Percentiles rank a stretch among this genome's conserved stretches.
These are phyloP conservation scores for Petunia axillaris DNA, from an alignment of 257 asterid species.

Conservation along the genomic window DNA sequence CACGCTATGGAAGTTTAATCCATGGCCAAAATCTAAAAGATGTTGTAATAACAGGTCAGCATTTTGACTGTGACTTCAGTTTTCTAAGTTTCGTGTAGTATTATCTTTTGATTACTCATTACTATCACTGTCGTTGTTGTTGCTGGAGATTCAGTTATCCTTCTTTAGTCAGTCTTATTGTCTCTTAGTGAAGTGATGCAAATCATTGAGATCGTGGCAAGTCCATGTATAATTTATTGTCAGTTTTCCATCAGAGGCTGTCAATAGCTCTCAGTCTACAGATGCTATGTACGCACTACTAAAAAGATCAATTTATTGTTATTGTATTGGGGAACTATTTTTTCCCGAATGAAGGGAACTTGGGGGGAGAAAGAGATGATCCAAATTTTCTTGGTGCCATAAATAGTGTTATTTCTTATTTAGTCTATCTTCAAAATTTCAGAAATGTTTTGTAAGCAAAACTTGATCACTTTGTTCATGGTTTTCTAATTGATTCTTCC, in stretches of 20 bases:
- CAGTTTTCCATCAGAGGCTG: neutral
- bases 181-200: neutral
- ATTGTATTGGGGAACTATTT: neutral
- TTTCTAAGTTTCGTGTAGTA: neutral
- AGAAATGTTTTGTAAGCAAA: neutral
- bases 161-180: neutral
- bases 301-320: neutral
- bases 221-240: neutral
- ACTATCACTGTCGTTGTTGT: neutral
- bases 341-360: neutral
- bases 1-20: constrained; percentile 92
- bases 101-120: neutral
- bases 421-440: neutral
- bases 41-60: constrained; percentile 93
- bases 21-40: constrained; percentile 96
- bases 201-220: neutral
- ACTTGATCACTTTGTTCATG: neutral
- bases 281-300: neutral
- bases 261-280: neutral
- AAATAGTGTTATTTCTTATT: neutral
- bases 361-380: neutral
- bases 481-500: neutral
- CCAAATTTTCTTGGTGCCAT: constrained; percentile 15
- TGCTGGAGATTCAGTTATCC: neutral
- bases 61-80: constrained; percentile 15